Conservation (phyloP, 2,329 filamentous ascomycete genomes). For the Alternaria metachromatica region DNA sequence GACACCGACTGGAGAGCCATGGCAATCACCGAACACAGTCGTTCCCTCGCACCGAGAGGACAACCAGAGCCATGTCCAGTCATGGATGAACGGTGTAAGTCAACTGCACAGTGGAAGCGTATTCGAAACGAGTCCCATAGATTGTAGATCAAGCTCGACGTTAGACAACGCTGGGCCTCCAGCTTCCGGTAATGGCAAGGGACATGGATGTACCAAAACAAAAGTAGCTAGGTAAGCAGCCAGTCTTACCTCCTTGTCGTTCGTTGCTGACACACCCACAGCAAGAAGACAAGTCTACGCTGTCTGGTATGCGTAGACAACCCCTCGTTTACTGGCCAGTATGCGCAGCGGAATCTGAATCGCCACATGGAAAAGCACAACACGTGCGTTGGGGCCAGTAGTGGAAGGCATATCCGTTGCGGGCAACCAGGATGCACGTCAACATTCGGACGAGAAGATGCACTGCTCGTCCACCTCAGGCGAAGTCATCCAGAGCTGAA, state of each 20-base stretch:
- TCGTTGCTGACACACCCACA: background rate
- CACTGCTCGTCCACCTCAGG: background rate
- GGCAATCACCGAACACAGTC: background rate
- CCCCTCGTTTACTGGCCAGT: background rate
- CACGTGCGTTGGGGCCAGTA: rapidly evolving
- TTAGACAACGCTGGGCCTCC: background rate
- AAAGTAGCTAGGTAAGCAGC: background rate
- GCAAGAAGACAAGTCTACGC: background rate
- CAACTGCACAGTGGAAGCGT: background rate
- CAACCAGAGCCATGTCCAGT: background rate
- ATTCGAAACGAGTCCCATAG: background rate
- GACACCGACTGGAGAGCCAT: background rate
- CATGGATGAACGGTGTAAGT: background rate
- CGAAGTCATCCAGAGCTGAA: slow-evolving; percentile 1
- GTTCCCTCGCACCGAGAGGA: too few species aligned
- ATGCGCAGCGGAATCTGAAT: background rate
- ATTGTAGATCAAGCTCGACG: too few species aligned
- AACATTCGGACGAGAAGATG: background rate
- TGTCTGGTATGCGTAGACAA: background rate
- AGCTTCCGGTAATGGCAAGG: background rate
- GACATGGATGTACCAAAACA: background rate
- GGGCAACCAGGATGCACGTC: background rate
- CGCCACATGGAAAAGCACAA: slow-evolving; percentile 2
- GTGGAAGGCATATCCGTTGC: background rate
- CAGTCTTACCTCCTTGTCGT: rapidly evolving